A percentile compares a stretch with the other conserved stretches of the same genome.
Conservation (phyloP, 1,284 basidiomycete genomes). For the Cutaneotrichosporon sp. region DNA sequence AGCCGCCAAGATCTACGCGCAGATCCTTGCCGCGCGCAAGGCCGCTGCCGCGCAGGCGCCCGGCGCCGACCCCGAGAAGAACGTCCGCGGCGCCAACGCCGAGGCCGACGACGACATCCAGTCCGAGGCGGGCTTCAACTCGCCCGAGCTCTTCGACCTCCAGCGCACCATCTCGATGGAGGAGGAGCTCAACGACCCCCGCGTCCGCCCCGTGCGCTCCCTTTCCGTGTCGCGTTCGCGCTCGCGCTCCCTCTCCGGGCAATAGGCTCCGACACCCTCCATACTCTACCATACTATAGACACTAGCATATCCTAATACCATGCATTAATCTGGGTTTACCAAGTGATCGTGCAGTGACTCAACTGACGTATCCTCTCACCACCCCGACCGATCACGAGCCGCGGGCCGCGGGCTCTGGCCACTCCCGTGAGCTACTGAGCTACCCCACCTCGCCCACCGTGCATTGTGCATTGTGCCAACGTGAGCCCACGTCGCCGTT, state of each 20-base stretch:
- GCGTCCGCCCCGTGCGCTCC: conserved; percentile 11
- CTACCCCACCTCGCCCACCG: too few species aligned
- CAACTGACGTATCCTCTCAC: too few species aligned
- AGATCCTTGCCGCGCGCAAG: conserved; percentile 44
- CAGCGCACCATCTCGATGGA: conserved; percentile 25
- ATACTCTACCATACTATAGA: too few species aligned
- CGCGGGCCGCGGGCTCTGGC: too few species aligned
- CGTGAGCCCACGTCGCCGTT: too few species aligned
- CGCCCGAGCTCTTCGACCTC: conserved; percentile 24
- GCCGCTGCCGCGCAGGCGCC: conserved; percentile 16
- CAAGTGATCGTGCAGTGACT: too few species aligned
- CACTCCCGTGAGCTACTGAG: too few species aligned
- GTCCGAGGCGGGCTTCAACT: neutral
- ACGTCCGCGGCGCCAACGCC: neutral
- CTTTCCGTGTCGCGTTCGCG: neutral
- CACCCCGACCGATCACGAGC: too few species aligned
- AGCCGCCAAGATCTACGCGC: conserved; percentile 40
- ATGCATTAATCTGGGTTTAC: too few species aligned
- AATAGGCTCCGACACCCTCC: neutral
- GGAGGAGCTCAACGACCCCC: conserved; percentile 20
- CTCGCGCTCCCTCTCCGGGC: neutral
- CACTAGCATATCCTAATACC: too few species aligned
- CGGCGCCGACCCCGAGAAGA: conserved; percentile 22
- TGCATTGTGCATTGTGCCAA: too few species aligned
- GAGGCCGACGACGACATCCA: neutral